Evolutionary conservation across 495 filamentous ascomycete genomes (phyloP).

Genomic region (Trichocladium antarcticum): DNA sequence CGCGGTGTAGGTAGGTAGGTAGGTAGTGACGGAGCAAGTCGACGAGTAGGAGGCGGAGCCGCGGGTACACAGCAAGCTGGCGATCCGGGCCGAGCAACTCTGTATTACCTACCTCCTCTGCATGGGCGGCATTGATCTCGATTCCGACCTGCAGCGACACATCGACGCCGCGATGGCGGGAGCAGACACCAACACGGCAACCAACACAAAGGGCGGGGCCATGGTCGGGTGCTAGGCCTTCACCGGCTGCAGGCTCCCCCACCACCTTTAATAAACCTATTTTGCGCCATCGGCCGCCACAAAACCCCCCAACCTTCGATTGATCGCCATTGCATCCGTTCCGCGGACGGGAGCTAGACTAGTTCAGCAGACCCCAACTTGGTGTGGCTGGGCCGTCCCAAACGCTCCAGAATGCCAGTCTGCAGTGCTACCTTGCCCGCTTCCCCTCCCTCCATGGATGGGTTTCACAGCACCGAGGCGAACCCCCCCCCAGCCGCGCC

Average conservation of each 20-base stretch:
- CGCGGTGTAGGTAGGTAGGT: too few relatives aligned
- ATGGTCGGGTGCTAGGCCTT: slow-evolving; percentile 2
- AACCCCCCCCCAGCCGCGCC: neutral
- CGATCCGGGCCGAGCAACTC: neutral
- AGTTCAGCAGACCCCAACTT: neutral
- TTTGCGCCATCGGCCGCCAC: neutral
- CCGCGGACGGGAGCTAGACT: slow-evolving; percentile 1
- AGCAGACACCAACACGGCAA: neutral
- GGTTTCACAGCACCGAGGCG: neutral
- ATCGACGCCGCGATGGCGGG: slow-evolving; percentile 1
- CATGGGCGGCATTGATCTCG: neutral
- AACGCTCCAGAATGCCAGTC: neutral
- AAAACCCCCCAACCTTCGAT: slow-evolving; percentile 9
- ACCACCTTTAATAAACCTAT: neutral
- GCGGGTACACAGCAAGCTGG: neutral
- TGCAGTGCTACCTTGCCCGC: neutral
- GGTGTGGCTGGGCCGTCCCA: neutral
- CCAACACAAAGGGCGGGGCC: neutral
- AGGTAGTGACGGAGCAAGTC: too few relatives aligned
- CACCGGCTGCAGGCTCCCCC: slow-evolving; percentile 7
- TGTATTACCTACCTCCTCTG: too few relatives aligned
- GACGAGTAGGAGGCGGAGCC: neutral
- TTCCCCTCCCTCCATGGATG: neutral
- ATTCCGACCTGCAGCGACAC: neutral
- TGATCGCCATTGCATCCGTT: slow-evolving; percentile 12